Evolutionary conservation across 2,329 filamentous ascomycete genomes (phyloP), one percentile per base, ranked within the genome.

Genomic region (Trichophyton verrucosum): DNA sequence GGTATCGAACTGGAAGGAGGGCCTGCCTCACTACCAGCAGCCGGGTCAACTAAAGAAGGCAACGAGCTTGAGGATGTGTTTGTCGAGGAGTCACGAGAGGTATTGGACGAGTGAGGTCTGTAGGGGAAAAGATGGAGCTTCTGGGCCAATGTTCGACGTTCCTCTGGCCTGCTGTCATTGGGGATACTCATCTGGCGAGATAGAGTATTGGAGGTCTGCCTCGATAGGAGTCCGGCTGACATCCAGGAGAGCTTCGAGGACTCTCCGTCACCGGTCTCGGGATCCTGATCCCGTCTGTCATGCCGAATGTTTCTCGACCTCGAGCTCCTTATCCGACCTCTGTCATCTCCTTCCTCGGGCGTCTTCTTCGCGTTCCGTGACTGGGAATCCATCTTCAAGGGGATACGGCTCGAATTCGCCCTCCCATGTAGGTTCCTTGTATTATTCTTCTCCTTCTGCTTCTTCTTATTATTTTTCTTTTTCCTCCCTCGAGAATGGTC

Each of bases 31-130:
- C 55, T 15, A 17, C 57, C 40, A 27, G 11, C 33, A 38, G 57
- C 55, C 5, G 47, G 58, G 44, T 66, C 66, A 33, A 58, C 49
- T n/a, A 66, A 47, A 13, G 66, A 66, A 42, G 57, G 73, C 20
- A 76, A 66, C 7, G 75, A 76, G 62, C 74, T 76, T 27, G 74
- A 74, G 17, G 75, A 76, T 5, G 74, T 75, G 57, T 73, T 73
- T 42, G 69, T 71, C 33, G 75, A 76, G 30, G 70, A 68, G 3
- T 67, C 67, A 53, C 69, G 66, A 7, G 74, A 74, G 40, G 70
- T 66, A 55, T 66, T 71, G 22, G 72, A 70, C 42, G 70, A 72
- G 61, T 72, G 68, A 49, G 74, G 64, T 38, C 64, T 61, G 46
- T 62, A 49, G 2, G 64, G 63, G 30, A 63, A 64, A 3, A 64